These are phyloP conservation scores for Nematodospora anomalae DNA, from an alignment of 1,139 yeast genomes.

Conservation along the genomic window DNA sequence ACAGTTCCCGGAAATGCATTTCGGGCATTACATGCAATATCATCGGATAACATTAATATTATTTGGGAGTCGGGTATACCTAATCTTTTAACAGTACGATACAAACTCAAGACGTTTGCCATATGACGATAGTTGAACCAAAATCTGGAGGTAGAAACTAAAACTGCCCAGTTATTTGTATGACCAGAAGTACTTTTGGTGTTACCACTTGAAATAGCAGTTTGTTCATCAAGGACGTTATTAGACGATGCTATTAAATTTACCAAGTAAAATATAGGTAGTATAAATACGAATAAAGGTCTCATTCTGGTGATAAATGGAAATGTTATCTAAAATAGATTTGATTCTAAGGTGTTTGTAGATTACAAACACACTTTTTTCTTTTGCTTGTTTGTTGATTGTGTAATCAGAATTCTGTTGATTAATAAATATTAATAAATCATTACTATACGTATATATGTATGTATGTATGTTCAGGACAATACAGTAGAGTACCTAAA, in stretches of 20 bases:
- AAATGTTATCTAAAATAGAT: too few relatives aligned
- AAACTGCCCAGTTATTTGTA: conserved; percentile 91
- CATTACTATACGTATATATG: too few relatives aligned
- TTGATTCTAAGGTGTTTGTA: too few relatives aligned
- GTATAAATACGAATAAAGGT: conserved; percentile 1
- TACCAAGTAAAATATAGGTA: conserved; percentile 4
- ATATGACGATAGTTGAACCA: conserved; percentile 98
- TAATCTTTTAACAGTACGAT: conserved; percentile 89
- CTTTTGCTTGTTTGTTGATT: too few relatives aligned
- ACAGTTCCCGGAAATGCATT: conserved; percentile 96
- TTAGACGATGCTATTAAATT: conserved; percentile 1
- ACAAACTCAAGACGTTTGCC: conserved; percentile 94
- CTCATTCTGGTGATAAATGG: not conserved
- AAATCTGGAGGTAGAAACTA: conserved; percentile 92
- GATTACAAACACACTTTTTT: too few relatives aligned
- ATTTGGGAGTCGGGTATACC: conserved; percentile 99
- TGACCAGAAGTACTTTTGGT: conserved; percentile 43
- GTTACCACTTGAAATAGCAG: not conserved
- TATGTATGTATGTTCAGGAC: too few relatives aligned
- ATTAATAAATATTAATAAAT: too few relatives aligned
- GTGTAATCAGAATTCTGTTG: too few relatives aligned
- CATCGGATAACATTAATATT: conserved; percentile 93
- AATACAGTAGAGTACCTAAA: too few relatives aligned
- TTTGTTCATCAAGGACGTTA: not conserved
- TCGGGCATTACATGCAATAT: conserved; percentile 94